A percentile compares a stretch with the other conserved stretches of the same genome.
Evolutionary conservation across 768 basidiomycete genomes (phyloP).

Genomic region (Chalciporus piperatus): DNA sequence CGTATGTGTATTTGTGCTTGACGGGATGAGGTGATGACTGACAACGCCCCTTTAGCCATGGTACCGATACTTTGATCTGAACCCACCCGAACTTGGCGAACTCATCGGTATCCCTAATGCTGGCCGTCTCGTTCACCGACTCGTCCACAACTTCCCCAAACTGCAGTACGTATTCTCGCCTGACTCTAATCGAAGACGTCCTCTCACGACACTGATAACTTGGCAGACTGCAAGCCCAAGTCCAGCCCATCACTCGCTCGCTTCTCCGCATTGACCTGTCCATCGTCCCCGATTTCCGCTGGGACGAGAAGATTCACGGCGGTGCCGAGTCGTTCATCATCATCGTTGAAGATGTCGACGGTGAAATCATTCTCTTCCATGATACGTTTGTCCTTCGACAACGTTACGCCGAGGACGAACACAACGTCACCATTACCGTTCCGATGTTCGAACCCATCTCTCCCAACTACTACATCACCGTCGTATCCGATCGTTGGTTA

Average conservation of each 20-base stretch:
- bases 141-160: conserved; percentile 96
- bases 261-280: conserved; percentile 90
- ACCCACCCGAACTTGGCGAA: conserved; percentile 91
- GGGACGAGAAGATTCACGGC: conserved; percentile 95
- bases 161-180: conserved; percentile 57
- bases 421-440: conserved; percentile 91
- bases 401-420: conserved; percentile 89
- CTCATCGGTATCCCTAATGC: conserved; percentile 92
- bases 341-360: conserved; percentile 95
- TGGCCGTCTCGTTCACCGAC: conserved; percentile 84
- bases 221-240: conserved; percentile 83
- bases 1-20: conserved; percentile 42
- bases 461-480: conserved; percentile 96
- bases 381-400: conserved; percentile 91
- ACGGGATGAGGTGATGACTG: not conserved
- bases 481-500: conserved; percentile 94
- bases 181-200: not conserved
- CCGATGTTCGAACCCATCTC: conserved; percentile 97
- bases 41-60: conserved; percentile 57
- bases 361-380: conserved; percentile 93
- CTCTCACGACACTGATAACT: not conserved
- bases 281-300: conserved; percentile 96
- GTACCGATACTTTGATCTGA: conserved; percentile 95
- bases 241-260: conserved; percentile 93
- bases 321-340: conserved; percentile 88